Base-by-base conservation (phyloP, 176 grass and related monocot species). In the Rhynchospora tenuis region DNA sequence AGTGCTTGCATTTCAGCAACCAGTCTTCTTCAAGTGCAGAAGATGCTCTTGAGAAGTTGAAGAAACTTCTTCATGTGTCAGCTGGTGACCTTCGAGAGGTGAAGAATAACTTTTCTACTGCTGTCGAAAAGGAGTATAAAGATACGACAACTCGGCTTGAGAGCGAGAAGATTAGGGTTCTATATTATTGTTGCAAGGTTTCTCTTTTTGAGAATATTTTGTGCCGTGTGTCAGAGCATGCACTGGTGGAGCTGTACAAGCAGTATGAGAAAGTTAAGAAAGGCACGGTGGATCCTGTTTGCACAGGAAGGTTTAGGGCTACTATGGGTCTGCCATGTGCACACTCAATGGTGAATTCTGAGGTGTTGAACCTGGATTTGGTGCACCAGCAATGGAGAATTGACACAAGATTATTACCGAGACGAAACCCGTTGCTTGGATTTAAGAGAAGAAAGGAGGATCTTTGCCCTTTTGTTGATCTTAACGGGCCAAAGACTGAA, bases 261-360 rank as follows among this genome's bases (percentile, higher is more conserved):
- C 79, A 81, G 43, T 64, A 81, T 6, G 79, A 81, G 60, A 81
- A 64, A 56, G 79, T 81, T 62, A 81, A 81, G 60, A 62, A 59
- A 42, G 59, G 79, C 38, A 64, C 9, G 9, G 24, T 81, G 38
- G 79, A 81, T 62, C 79, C 52, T 15, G 44, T 62, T 81, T 81
- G 79, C 60, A 81, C 55, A 5, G 79, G 79, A 23, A 81, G 33
- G 60, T 81, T 81, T 81, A 81, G 10, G 38, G 79, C 79, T 46
- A 81, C 79, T 81, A 81, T 81, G 79, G 79, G 79, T 81, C 56
- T 81, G 16, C 79, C 79, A 46, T 81, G 79, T 81, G 79, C 38
- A 16, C 79, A 81, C 79, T 64, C 60, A 44, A 81, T 81, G 79
- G 31, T 10, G 9, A 59, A 81, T 64, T 81, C 60, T 59, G 79